Percentiles rank a stretch among this genome's conserved stretches.
These are phyloP conservation scores for Talaromyces sp. DNA, from an alignment of 2,329 filamentous ascomycete species.

Conservation along the genomic window DNA sequence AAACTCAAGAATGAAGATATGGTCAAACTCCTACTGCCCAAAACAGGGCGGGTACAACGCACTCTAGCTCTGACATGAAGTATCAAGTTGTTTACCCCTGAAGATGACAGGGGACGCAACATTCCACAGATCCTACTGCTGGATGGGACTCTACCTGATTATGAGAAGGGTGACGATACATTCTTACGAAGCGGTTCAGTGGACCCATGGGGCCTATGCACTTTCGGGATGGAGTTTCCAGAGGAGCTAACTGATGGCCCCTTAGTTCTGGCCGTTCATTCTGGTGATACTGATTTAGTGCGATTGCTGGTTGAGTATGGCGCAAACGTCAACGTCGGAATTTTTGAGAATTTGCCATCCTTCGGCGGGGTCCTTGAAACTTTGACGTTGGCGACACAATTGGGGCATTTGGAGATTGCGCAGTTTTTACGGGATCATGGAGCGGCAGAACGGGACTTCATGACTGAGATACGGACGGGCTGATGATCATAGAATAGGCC, in stretches of 20 bases:
- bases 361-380: not conserved
- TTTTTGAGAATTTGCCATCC: not conserved
- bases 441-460: not conserved
- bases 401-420: not conserved
- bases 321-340: not conserved
- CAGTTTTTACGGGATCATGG: not conserved
- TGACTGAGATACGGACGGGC: not conserved
- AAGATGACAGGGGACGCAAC: not conserved
- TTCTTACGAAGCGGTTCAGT: not conserved
- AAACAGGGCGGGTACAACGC: not conserved
- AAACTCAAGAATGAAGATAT: not conserved
- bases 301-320: not conserved
- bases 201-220: not conserved
- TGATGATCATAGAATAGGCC: not conserved
- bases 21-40: not conserved
- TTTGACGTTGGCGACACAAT: not conserved
- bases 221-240: not conserved
- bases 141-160: not conserved
- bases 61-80: not conserved
- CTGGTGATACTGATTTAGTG: not conserved
- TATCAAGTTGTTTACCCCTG: not conserved
- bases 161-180: not conserved
- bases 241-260: not conserved
- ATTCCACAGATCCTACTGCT: not conserved
- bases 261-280: not conserved